A percentile compares a stretch with the other conserved stretches of the same genome.
These are phyloP conservation scores for Aspergillus sp. DNA, from an alignment of 2,329 filamentous ascomycete genomes.

Conservation along the genomic window DNA sequence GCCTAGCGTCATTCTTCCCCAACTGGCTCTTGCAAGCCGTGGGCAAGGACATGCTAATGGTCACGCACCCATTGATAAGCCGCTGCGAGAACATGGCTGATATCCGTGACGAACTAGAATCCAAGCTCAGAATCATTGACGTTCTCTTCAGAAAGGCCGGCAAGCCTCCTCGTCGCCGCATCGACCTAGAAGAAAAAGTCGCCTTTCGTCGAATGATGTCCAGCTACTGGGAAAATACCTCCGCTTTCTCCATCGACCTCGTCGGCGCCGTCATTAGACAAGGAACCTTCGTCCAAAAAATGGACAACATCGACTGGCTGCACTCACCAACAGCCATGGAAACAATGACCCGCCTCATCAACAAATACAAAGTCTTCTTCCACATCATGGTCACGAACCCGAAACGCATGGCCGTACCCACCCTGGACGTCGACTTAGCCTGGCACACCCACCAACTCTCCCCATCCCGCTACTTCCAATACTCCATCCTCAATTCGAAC, in stretches of 20 bases:
- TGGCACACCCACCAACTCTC: constrained; percentile 69
- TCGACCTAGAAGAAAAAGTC: constrained; percentile 19
- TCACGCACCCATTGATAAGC: constrained; percentile 27
- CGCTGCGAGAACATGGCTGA: constrained; percentile 42
- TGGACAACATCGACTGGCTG: constrained; percentile 70
- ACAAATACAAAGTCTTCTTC: constrained; percentile 46
- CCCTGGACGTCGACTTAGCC: constrained; percentile 31
- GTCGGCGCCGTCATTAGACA: constrained; percentile 39
- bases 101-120: constrained; percentile 48
- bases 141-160: neutral
- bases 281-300: constrained; percentile 48
- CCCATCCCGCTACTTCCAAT: constrained; percentile 56
- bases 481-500: constrained; percentile 42
- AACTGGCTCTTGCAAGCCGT: constrained; percentile 52
- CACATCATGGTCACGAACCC: constrained; percentile 33
- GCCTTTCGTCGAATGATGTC: constrained; percentile 38
- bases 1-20: constrained; percentile 44
- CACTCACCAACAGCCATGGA: constrained; percentile 59
- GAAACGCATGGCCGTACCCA: constrained; percentile 28
- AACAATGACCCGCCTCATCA: constrained; percentile 59
- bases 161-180: neutral
- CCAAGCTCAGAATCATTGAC: neutral
- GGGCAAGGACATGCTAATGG: constrained; percentile 35
- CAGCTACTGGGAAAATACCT: constrained; percentile 37
- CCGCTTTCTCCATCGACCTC: constrained; percentile 34